Percentiles rank a stretch among this genome's conserved stretches.
Evolutionary conservation across 768 basidiomycete genomes (phyloP).

Genomic region (Tylopilus sp.): DNA sequence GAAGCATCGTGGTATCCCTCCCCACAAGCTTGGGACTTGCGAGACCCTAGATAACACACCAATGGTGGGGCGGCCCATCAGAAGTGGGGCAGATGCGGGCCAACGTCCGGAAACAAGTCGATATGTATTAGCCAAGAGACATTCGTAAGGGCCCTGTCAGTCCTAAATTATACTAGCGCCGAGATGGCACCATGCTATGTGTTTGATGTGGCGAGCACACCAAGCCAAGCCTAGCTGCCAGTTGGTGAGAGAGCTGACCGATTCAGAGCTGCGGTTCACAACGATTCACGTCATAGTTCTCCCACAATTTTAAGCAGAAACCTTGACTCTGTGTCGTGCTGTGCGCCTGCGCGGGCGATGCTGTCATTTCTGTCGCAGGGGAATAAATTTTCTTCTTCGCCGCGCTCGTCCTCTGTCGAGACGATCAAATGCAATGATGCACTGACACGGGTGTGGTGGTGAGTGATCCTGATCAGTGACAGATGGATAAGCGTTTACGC

Average conservation of each 20-base stretch:
- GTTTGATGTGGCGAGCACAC: background rate
- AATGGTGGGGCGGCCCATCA: background rate
- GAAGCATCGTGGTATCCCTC: background rate
- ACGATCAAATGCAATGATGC: constrained; percentile 27
- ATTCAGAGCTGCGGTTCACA: no score
- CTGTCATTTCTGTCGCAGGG: constrained; percentile 27
- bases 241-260: background rate
- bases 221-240: background rate
- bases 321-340: constrained; percentile 17
- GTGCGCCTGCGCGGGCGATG: constrained; percentile 26
- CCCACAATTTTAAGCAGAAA: constrained; percentile 25
- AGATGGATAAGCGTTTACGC: constrained; percentile 2
- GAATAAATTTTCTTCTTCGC: constrained; percentile 27
- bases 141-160: background rate
- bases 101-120: no score
- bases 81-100: no score
- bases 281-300: constrained; percentile 15
- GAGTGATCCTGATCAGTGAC: background rate
- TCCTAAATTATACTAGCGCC: background rate
- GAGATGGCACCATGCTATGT: background rate
- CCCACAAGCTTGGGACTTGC: background rate
- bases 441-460: constrained; percentile 3
- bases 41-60: background rate
- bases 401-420: constrained; percentile 21
- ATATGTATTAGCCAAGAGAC: no score